These are phyloP conservation scores for Salix dunnii DNA, from an alignment of 345 rosid species.

Conservation along the genomic window DNA sequence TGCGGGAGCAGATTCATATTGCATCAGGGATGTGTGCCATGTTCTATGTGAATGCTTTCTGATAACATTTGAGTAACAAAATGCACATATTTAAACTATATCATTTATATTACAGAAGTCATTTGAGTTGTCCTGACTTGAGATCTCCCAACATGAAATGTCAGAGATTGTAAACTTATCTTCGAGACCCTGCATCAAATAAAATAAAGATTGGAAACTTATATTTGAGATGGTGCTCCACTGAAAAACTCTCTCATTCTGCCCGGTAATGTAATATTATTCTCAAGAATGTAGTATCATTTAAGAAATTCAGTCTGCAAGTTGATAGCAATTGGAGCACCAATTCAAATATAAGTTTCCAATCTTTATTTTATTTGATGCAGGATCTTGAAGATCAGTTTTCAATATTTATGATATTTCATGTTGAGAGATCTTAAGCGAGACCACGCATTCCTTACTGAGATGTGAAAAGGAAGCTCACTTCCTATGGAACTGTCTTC, in stretches of 20 bases:
- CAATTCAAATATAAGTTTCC: constrained; percentile 14
- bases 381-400: background rate
- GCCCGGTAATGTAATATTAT: no score
- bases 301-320: background rate
- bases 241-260: no score
- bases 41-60: background rate
- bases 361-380: background rate
- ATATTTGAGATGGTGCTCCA: background rate
- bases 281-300: no score
- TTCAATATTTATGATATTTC: background rate
- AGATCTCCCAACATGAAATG: background rate
- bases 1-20: constrained; percentile 26
- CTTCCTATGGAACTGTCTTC: background rate
- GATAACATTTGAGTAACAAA: constrained; percentile 1
- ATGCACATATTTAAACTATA: background rate
- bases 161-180: no score
- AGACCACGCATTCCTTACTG: background rate
- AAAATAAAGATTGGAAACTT: constrained; percentile 8
- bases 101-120: background rate
- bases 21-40: constrained; percentile 13
- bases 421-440: background rate
- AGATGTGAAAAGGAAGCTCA: background rate
- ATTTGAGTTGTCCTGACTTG: background rate
- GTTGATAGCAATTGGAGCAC: background rate
- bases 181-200: background rate